A percentile compares a stretch with the other conserved stretches of the same genome.
These are phyloP conservation scores for Zygosaccharomyces rouxii DNA, from an alignment of 805 yeast species.

Conservation along the genomic window DNA sequence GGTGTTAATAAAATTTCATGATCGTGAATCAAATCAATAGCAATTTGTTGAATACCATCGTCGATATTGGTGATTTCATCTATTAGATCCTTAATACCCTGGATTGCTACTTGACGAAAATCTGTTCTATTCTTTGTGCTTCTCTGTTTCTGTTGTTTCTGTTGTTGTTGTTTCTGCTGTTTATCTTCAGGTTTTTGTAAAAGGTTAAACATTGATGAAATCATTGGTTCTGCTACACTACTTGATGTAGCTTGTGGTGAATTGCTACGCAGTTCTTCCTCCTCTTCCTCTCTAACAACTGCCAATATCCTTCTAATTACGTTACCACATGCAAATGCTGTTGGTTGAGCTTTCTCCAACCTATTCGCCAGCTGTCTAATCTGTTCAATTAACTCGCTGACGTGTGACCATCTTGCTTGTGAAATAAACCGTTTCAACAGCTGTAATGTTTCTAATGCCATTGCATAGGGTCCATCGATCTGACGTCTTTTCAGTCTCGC, in stretches of 20 bases:
- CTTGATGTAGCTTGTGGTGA: conserved; percentile 15
- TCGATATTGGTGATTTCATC: conserved; percentile 88
- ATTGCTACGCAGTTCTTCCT: conserved; percentile 40
- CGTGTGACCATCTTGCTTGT: conserved; percentile 79
- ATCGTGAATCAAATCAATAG: conserved; percentile 91
- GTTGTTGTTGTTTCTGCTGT: conserved; percentile 17
- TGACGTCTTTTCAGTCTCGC: conserved; percentile 78
- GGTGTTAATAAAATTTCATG: conserved; percentile 80
- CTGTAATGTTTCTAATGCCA: conserved; percentile 85
- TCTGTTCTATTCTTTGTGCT: conserved; percentile 43
- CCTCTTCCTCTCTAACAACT: conserved; percentile 79
- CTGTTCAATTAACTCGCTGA: conserved; percentile 65
- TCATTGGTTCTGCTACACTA: conserved; percentile 46
- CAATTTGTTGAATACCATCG: conserved; percentile 86
- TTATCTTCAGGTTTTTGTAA: conserved; percentile 48
- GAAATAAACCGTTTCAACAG: conserved; percentile 83
- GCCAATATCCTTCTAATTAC: conserved; percentile 86
- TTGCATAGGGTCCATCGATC: conserved; percentile 69
- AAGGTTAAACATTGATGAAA: conserved; percentile 82
- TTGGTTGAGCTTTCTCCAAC: conserved; percentile 77
- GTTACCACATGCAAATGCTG: conserved; percentile 85
- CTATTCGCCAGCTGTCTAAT: conserved; percentile 70
- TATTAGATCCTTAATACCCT: conserved; percentile 85
- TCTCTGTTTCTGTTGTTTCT: conserved; percentile 22
- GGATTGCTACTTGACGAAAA: conserved; percentile 78